phyloP scores from a whole-genome alignment of 2,329 filamentous ascomycete species.

The Clarireedia hainanense region DNA sequence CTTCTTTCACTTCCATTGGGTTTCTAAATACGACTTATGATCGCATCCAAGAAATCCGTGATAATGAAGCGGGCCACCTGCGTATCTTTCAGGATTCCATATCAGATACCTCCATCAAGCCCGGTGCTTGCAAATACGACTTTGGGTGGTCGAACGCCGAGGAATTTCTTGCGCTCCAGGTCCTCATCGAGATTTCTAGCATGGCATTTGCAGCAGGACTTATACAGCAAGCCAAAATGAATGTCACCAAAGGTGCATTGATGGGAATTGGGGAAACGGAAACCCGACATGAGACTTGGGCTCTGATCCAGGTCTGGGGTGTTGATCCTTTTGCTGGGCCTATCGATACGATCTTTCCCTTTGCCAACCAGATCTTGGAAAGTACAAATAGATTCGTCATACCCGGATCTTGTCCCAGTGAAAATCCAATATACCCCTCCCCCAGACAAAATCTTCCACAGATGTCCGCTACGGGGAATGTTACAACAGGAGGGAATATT shows the following conservation, averaged over 20 bases:
- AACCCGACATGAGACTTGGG: constrained; percentile 35
- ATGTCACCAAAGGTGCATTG: constrained; percentile 32
- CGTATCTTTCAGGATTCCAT: constrained; percentile 38
- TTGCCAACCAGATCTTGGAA: constrained; percentile 36
- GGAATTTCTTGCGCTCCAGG: constrained; percentile 28
- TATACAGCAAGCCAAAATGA: constrained; percentile 29
- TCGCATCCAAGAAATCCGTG: constrained; percentile 34
- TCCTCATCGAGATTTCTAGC: constrained; percentile 31
- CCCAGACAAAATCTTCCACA: constrained; percentile 32
- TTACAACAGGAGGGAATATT: constrained; percentile 28
- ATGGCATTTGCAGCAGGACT: constrained; percentile 35
- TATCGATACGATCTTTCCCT: constrained; percentile 35
- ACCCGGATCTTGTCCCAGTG: constrained; percentile 29
- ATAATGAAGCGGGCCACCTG: constrained; percentile 39
- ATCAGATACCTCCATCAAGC: constrained; percentile 35
- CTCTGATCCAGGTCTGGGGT: constrained; percentile 35
- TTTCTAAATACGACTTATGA: constrained; percentile 35
- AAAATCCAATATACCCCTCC: constrained; percentile 32
- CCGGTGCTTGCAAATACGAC: constrained; percentile 31
- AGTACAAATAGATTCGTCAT: constrained; percentile 30
- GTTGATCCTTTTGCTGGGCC: constrained; percentile 35
- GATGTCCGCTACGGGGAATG: constrained; percentile 24
- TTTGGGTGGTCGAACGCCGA: constrained; percentile 22
- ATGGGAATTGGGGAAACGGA: constrained; percentile 33
- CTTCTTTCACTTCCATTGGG: constrained; percentile 30